Evolutionary conservation across 805 yeast species (phyloP).

Genomic region (Ogataea pini): DNA sequence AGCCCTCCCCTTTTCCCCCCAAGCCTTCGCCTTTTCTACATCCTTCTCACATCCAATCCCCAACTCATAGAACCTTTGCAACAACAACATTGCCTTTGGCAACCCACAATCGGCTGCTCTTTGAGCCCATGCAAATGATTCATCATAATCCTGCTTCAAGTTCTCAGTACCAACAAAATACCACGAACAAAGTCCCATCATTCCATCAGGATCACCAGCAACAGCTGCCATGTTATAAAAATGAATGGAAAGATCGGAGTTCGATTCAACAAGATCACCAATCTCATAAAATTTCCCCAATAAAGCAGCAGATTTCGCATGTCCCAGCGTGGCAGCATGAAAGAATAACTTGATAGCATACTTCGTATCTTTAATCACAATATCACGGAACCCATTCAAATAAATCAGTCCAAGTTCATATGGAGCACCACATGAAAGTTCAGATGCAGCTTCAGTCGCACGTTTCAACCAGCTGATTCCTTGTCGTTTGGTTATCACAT

Average conservation of each 20-base stretch:
- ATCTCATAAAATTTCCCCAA: conserved; percentile 84
- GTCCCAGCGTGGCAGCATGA: conserved; percentile 87
- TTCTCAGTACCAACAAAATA: conserved; percentile 89
- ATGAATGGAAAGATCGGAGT: conserved; percentile 82
- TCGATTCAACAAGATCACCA: conserved; percentile 75
- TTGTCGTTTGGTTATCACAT: conserved; percentile 68
- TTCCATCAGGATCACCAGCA: conserved; percentile 83
- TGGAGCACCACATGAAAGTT: conserved; percentile 89
- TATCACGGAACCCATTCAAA: conserved; percentile 81
- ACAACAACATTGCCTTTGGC: conserved; percentile 81
- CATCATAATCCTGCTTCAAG: conserved; percentile 74
- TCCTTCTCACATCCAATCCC: conserved; percentile 83
- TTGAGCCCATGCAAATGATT: conserved; percentile 93
- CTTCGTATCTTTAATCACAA: conserved; percentile 76
- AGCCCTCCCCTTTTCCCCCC: conserved; percentile 59
- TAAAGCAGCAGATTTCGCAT: conserved; percentile 73
- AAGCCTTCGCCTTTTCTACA: conserved; percentile 56
- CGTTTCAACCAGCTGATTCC: conserved; percentile 93
- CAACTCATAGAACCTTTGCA: conserved; percentile 80
- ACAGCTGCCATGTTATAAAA: conserved; percentile 90
- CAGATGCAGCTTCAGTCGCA: conserved; percentile 82
- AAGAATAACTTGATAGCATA: conserved; percentile 86
- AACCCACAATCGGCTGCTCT: conserved; percentile 76
- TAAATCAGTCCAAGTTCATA: conserved; percentile 86
- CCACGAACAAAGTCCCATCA: conserved; percentile 97